These are phyloP conservation scores for Huntiella moniliformis DNA, from an alignment of 2,329 filamentous ascomycete species.

Conservation along the genomic window DNA sequence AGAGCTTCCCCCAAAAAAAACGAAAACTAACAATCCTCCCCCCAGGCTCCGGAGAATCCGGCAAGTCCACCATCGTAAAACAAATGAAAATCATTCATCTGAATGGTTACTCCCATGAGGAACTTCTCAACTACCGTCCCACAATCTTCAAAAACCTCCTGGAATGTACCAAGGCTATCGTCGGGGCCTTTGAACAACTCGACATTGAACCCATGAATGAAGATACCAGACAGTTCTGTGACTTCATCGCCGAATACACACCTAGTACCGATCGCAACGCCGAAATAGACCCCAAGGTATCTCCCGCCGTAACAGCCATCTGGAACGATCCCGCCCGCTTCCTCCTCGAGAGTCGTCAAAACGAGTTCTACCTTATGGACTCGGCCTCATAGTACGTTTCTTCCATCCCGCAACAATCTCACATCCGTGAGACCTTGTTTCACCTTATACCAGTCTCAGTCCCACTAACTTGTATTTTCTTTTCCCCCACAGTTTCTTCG, in stretches of 20 bases:
- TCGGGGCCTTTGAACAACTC: conserved; percentile 82
- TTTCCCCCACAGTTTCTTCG: conserved; percentile 58
- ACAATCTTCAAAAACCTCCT: conserved; percentile 97
- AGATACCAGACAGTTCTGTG: conserved; percentile 53
- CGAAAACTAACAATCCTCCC: background rate
- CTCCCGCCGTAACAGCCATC: conserved; percentile 63
- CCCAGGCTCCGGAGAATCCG: conserved; percentile 87
- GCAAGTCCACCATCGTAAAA: conserved; percentile 98
- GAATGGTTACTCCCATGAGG: conserved; percentile 88
- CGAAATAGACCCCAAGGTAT: conserved; percentile 62
- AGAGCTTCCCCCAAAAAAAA: too few relatives aligned
- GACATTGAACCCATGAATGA: conserved; percentile 58
- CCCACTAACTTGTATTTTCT: background rate
- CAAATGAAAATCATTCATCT: conserved; percentile 99
- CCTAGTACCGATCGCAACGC: conserved; percentile 81
- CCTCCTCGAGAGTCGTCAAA: conserved; percentile 76
- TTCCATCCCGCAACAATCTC: background rate
- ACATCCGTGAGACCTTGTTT: too few relatives aligned
- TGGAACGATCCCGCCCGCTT: conserved; percentile 81
- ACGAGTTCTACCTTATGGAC: conserved; percentile 98
- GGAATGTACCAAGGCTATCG: conserved; percentile 87
- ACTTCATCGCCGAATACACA: conserved; percentile 71
- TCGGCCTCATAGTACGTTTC: conserved; percentile 81
- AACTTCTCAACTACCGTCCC: conserved; percentile 80
- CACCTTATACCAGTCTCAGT: background rate